Evolutionary conservation across 805 yeast species (phyloP).

Genomic region (Nadsonia fulvescens): DNA sequence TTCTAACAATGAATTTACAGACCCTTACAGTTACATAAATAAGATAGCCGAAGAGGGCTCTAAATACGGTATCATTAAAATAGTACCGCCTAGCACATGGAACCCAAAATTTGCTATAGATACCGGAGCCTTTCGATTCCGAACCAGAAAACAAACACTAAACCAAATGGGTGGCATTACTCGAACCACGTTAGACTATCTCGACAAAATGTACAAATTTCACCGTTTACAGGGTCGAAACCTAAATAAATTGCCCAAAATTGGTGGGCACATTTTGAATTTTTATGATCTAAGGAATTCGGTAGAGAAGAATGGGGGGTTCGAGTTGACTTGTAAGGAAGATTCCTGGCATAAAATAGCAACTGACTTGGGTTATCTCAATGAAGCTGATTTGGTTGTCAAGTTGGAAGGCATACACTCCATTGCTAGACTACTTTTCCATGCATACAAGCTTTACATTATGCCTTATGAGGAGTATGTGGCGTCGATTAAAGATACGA

Average conservation of each 20-base stretch:
- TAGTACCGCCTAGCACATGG: constrained; percentile 41
- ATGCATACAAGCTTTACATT: constrained; percentile 4
- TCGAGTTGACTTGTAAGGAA: constrained; percentile 5
- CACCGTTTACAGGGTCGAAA: constrained; percentile 14
- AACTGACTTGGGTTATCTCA: background rate
- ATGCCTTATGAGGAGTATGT: constrained; percentile 16
- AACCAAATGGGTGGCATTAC: constrained; percentile 20
- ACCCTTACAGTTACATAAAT: constrained; percentile 52
- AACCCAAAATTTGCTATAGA: constrained; percentile 21
- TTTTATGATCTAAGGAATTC: constrained; percentile 16
- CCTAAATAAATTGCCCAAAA: constrained; percentile 12
- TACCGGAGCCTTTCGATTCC: constrained; percentile 17
- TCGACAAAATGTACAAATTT: constrained; percentile 18
- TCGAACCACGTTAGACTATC: constrained; percentile 17
- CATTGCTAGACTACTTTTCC: constrained; percentile 3
- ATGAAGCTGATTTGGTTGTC: no score
- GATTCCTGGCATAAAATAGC: constrained; percentile 3
- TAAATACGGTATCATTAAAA: constrained; percentile 56
- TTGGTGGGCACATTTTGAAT: constrained; percentile 14
- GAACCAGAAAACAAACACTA: constrained; percentile 19
- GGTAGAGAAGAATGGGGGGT: constrained; percentile 16
- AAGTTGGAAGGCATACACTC: constrained; percentile 4
- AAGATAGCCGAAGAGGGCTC: constrained; percentile 33
- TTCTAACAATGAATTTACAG: constrained; percentile 33
- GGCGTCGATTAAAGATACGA: constrained; percentile 1